phyloP scores from a whole-genome alignment of 768 basidiomycete genomes.

The Phanerochaete carnosa region DNA sequence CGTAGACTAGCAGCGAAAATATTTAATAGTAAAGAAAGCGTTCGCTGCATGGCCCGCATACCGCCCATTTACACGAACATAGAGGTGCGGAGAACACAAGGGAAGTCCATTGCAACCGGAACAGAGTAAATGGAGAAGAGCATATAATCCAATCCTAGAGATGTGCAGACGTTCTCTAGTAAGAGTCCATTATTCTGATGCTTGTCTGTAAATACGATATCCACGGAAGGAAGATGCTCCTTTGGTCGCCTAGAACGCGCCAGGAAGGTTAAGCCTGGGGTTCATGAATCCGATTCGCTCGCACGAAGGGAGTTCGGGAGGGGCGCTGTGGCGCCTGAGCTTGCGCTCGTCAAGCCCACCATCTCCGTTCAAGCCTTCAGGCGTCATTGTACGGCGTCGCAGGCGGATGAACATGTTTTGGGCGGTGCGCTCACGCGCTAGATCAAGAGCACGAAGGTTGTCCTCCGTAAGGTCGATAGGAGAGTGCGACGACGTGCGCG shows the following conservation, averaged over 20 bases:
- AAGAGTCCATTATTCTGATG: neutral
- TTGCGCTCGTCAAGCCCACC: slow-evolving; percentile 28
- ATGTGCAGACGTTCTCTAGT: neutral
- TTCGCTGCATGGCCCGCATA: neutral
- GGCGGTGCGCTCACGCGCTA: slow-evolving; percentile 50
- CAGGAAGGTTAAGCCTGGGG: slow-evolving; percentile 54
- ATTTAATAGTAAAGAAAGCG: neutral
- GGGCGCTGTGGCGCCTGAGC: slow-evolving; percentile 52
- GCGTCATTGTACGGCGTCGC: slow-evolving; percentile 41
- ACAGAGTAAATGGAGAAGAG: slow-evolving; percentile 4
- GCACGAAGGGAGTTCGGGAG: slow-evolving; percentile 52
- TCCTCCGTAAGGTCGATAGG: slow-evolving; percentile 48
- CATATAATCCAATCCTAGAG: slow-evolving; percentile 1
- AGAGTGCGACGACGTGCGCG: slow-evolving; percentile 40
- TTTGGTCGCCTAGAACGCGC: slow-evolving; percentile 46
- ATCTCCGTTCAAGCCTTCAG: slow-evolving; percentile 25
- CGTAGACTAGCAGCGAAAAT: neutral
- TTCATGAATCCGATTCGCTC: slow-evolving; percentile 56
- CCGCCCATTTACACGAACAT: neutral
- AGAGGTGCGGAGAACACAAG: slow-evolving; percentile 1
- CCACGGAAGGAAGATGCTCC: neutral
- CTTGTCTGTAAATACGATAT: neutral
- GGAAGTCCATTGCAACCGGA: slow-evolving; percentile 3
- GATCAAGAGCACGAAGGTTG: slow-evolving; percentile 48
- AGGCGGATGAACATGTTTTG: slow-evolving; percentile 66